Base-by-base conservation (phyloP, 176 grass and related monocot genomes). In the Lolium multiflorum region DNA sequence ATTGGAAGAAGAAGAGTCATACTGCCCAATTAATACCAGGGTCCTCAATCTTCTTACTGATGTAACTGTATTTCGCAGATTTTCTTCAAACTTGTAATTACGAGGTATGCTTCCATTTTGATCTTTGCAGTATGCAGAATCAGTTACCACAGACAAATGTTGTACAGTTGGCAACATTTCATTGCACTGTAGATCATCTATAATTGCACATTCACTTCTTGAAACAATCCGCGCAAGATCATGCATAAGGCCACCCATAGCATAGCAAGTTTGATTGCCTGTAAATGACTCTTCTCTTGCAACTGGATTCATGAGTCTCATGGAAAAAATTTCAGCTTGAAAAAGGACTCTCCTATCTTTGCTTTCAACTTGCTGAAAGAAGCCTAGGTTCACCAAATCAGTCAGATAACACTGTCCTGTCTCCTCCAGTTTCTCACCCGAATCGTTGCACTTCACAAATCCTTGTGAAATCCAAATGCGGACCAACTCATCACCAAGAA, bases 391-490 rank as follows among this genome's bases (percentile, higher is more conserved):
- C 44, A 93, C 25, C 57, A 91, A 46, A 12, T 56, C 79, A 16
- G n/a, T 4, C 1, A 95, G 16, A 64, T 85, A 92, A 2, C 57
- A 18, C 2, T n/a, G 24, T 6, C 89, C 91, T 37, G 41, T 85
- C 2, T 91, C 89, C 76, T 91, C 91, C 11, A 89, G 9, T 20
- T 1, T 87, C 56, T 85, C 66, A 35, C 20, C 20, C 6, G 65
- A 55, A 50, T 59, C 10, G 1, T 7, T 4, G 15, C 17, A 4
- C 21, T 80, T 38, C 25, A 95, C 88, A 81, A 77, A 93, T 41
- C 93, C 86, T 55, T 93, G 90, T 58, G 90, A 72, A 60, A 95
- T 90, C 93, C 93, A 95, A 7, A 84, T 37, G 8, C 0, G 0
- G 1, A 91, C 4, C 11, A 91, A 38, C 4, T 91, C 79, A 0